These are phyloP conservation scores for Podila epicladia DNA, from an alignment of 192 early-diverging fungal species.

Conservation along the genomic window DNA sequence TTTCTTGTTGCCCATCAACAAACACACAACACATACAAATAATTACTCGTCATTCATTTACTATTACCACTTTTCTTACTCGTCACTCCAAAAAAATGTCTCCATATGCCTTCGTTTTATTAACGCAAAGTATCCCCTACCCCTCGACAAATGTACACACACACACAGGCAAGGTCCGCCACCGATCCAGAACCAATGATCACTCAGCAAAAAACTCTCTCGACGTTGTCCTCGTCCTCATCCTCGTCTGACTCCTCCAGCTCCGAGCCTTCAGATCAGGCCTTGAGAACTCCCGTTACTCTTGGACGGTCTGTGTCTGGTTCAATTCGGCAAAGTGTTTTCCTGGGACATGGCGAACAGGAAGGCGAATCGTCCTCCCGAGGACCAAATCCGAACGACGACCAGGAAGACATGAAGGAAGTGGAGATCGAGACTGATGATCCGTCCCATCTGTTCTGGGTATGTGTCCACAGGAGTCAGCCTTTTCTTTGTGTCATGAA, in stretches of 20 bases:
- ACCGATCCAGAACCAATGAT: constrained; percentile 8
- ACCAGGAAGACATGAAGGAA: constrained; percentile 49
- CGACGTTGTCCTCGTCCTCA: constrained; percentile 8
- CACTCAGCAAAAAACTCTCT: constrained; percentile 4
- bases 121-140: neutral
- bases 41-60: neutral
- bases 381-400: constrained; percentile 19
- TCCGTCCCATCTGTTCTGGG: constrained; percentile 57
- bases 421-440: constrained; percentile 52
- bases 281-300: neutral
- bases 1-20: neutral
- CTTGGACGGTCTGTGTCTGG: constrained; percentile 13
- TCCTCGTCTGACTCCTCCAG: constrained; percentile 8
- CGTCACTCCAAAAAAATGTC: no score
- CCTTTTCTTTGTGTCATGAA: neutral
- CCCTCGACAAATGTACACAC: neutral
- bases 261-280: neutral
- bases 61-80: no score
- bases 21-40: neutral
- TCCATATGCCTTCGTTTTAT: neutral
- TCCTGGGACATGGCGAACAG: constrained; percentile 16
- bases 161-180: neutral
- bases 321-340: constrained; percentile 35
- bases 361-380: constrained; percentile 22
- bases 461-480: constrained; percentile 1